These are phyloP conservation scores for Geotrichum macrosporum DNA, from an alignment of 1,139 yeast genomes.

Conservation along the genomic window DNA sequence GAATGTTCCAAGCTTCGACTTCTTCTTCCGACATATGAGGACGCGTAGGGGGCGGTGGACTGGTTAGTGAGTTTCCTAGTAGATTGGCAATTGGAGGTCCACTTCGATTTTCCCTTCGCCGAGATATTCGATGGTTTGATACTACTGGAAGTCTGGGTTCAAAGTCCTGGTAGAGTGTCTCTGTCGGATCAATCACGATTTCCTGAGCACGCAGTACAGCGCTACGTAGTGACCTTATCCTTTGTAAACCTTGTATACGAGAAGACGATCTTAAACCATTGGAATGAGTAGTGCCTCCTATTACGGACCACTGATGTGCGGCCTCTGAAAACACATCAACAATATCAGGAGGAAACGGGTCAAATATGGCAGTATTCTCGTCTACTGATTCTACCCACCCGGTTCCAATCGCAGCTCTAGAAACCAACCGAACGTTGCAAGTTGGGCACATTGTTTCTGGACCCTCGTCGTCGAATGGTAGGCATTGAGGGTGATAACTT, in stretches of 20 bases:
- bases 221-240: conserved; percentile 9
- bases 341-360: neutral
- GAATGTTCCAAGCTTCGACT: conserved; percentile 35
- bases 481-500: conserved; percentile 11
- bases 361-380: neutral
- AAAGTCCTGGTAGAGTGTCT: no score
- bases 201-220: no score
- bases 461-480: neutral
- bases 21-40: conserved; percentile 31
- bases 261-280: conserved; percentile 13
- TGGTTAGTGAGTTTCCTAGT: conserved; percentile 9
- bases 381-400: neutral
- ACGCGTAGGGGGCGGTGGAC: conserved; percentile 17
- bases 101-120: conserved; percentile 1
- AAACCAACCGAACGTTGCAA: conserved; percentile 3
- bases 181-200: no score
- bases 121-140: conserved; percentile 8
- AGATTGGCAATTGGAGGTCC: conserved; percentile 10
- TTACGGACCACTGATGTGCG: neutral
- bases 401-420: conserved; percentile 3
- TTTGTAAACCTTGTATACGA: conserved; percentile 4
- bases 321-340: conserved; percentile 3
- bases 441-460: conserved; percentile 8
- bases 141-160: no score
- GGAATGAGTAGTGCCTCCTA: conserved; percentile 5